These are phyloP conservation scores for Cucurbita maxima DNA, from an alignment of 306 rosid genomes.

Conservation along the genomic window DNA sequence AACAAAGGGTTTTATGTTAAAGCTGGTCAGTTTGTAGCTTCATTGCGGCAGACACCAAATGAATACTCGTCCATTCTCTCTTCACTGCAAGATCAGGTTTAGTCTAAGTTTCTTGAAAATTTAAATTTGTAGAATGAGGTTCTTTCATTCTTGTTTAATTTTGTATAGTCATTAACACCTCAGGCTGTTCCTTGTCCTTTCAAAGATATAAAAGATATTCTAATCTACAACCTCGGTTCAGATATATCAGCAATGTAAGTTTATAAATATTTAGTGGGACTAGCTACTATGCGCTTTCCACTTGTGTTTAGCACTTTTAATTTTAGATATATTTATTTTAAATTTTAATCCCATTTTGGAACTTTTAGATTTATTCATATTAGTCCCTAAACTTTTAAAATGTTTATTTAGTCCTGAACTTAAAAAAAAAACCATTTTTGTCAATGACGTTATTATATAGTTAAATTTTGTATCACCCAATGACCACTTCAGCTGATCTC, in stretches of 20 bases:
- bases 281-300: not conserved
- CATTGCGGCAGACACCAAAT: conserved; percentile 50
- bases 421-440: not conserved
- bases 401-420: not conserved
- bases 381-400: not conserved
- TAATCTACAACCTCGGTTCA: conserved; percentile 42
- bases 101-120: not conserved
- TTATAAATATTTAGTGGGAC: conserved; percentile 4
- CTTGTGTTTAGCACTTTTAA: not conserved
- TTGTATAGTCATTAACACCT: conserved; percentile 13
- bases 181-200: conserved; percentile 76
- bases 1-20: conserved; percentile 87
- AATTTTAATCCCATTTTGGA: not conserved
- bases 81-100: conserved; percentile 65
- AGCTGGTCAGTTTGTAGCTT: conserved; percentile 77
- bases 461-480: no score
- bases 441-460: not conserved
- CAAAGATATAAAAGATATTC: conserved; percentile 35
- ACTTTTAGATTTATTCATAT: not conserved
- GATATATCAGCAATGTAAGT: conserved; percentile 61
- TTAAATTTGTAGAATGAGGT: not conserved
- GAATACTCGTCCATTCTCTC: conserved; percentile 68
- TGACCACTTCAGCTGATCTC: not conserved
- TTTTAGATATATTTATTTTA: not conserved
- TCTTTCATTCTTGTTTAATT: conserved; percentile 11